These are phyloP conservation scores for Podospora sp. DNA, from an alignment of 495 filamentous ascomycete species.

Conservation along the genomic window DNA sequence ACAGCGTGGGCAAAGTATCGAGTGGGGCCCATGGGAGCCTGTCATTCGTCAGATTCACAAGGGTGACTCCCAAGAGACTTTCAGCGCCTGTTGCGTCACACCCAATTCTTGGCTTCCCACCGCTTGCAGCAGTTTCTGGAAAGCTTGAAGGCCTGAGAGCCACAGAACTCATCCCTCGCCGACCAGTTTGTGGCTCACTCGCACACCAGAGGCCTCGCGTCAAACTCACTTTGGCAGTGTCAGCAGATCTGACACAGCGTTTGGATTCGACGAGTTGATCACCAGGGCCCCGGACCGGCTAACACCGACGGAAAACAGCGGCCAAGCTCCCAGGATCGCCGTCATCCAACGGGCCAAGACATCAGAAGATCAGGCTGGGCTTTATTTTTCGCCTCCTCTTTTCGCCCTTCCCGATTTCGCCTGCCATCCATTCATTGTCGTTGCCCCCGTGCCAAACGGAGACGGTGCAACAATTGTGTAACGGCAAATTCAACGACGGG, in stretches of 20 bases:
- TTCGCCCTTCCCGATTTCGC: slow-evolving; percentile 1
- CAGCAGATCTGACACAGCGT: not conserved
- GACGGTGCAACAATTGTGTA: not conserved
- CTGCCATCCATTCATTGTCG: not conserved
- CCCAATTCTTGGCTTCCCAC: not conserved
- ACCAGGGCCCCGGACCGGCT: not conserved
- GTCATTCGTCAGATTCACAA: not conserved
- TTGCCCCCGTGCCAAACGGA: not conserved
- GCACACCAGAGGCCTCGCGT: not conserved
- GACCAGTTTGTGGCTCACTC: not conserved
- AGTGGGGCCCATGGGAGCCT: not conserved
- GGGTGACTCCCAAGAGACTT: not conserved
- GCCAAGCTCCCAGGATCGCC: not conserved
- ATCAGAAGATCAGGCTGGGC: not conserved
- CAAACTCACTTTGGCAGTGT: not conserved
- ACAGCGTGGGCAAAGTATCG: not conserved
- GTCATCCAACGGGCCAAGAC: not conserved
- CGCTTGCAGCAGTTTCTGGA: not conserved
- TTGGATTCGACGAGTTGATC: not conserved
- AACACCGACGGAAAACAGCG: slow-evolving; percentile 6
- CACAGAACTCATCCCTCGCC: not conserved
- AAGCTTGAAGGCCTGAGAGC: not conserved
- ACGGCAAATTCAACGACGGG: not conserved
- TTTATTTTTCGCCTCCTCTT: slow-evolving; percentile 1
- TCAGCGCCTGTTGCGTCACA: not conserved